phyloP scores from a whole-genome alignment of 2,329 filamentous ascomycete species.

The Arthroderma sp. region DNA sequence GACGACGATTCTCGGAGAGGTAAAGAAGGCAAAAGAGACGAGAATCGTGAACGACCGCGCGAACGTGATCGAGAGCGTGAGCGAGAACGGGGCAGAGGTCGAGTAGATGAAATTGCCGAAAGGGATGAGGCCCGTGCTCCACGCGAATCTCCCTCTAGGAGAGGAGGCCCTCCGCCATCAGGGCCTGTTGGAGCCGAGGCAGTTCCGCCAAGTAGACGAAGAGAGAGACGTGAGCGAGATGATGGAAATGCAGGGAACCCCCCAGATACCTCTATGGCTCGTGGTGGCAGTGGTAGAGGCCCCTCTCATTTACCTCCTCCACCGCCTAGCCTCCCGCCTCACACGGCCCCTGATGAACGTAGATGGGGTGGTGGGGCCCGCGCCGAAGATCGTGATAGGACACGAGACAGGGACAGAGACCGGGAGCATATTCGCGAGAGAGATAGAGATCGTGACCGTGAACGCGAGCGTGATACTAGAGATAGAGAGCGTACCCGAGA shows the following conservation, averaged over 20 bases:
- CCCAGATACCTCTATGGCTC: background rate
- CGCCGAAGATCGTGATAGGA: slow-evolving; percentile 4
- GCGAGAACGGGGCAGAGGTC: slow-evolving; percentile 17
- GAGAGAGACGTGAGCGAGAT: slow-evolving; percentile 8
- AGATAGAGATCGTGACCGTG: slow-evolving; percentile 9
- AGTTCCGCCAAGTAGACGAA: slow-evolving; percentile 1
- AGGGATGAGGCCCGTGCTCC: slow-evolving; percentile 5
- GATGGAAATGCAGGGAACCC: background rate
- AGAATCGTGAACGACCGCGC: slow-evolving; percentile 24
- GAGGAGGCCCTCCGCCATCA: slow-evolving; percentile 1
- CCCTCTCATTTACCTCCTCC: slow-evolving; percentile 2
- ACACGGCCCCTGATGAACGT: slow-evolving; percentile 1
- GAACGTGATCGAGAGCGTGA: slow-evolving; percentile 11
- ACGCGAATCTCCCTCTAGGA: slow-evolving; percentile 7
- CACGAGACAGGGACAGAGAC: slow-evolving; percentile 5
- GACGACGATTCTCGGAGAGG: slow-evolving; percentile 17
- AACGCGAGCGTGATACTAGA: slow-evolving; percentile 4
- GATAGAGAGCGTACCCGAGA: slow-evolving; percentile 8
- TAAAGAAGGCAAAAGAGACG: slow-evolving; percentile 22
- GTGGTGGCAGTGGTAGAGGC: background rate
- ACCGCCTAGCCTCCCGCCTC: slow-evolving; percentile 2
- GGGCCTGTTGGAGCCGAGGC: slow-evolving; percentile 1
- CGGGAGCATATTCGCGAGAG: background rate
- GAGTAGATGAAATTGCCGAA: slow-evolving; percentile 1
- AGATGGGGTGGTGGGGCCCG: slow-evolving; percentile 6